phyloP scores from a whole-genome alignment of 495 filamentous ascomycete genomes.

The Aspergillus bridgeri region DNA sequence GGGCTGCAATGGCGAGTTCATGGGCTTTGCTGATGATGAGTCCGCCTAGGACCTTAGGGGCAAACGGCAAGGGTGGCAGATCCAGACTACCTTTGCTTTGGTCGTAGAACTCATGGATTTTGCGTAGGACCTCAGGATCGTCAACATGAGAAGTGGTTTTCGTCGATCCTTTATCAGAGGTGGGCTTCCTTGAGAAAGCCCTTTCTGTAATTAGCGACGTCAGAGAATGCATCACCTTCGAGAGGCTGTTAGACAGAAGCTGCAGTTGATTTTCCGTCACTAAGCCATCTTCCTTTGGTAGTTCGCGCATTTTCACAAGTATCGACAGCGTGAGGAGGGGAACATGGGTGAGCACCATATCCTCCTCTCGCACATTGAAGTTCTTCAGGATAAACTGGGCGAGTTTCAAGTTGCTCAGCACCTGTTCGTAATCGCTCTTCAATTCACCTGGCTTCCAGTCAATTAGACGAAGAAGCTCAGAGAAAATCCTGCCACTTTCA shows the following conservation, averaged over 20 bases:
- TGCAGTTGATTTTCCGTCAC: constrained; percentile 17
- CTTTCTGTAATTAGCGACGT: constrained; percentile 65
- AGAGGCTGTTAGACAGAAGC: constrained; percentile 25
- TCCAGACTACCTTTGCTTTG: constrained; percentile 43
- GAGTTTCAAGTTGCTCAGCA: constrained; percentile 53
- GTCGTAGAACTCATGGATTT: constrained; percentile 62
- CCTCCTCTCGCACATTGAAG: constrained; percentile 94
- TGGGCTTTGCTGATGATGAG: constrained; percentile 61
- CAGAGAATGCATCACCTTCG: constrained; percentile 32
- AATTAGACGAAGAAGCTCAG: constrained; percentile 61
- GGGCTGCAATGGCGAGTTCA: constrained; percentile 45
- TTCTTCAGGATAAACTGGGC: constrained; percentile 77
- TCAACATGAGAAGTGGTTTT: constrained; percentile 17
- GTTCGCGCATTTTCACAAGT: constrained; percentile 50
- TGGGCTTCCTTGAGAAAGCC: constrained; percentile 54
- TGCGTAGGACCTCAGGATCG: constrained; percentile 51
- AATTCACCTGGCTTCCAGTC: constrained; percentile 30
- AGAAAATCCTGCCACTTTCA: constrained; percentile 89
- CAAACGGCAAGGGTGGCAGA: constrained; percentile 53
- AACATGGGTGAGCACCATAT: constrained; percentile 86
- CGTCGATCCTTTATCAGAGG: constrained; percentile 21
- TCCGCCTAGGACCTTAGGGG: constrained; percentile 51
- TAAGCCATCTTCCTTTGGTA: constrained; percentile 15
- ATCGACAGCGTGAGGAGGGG: constrained; percentile 69
- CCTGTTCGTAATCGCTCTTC: constrained; percentile 45